These are phyloP conservation scores for Plantago coronopus DNA, from an alignment of 305 asterid genomes.

Conservation along the genomic window DNA sequence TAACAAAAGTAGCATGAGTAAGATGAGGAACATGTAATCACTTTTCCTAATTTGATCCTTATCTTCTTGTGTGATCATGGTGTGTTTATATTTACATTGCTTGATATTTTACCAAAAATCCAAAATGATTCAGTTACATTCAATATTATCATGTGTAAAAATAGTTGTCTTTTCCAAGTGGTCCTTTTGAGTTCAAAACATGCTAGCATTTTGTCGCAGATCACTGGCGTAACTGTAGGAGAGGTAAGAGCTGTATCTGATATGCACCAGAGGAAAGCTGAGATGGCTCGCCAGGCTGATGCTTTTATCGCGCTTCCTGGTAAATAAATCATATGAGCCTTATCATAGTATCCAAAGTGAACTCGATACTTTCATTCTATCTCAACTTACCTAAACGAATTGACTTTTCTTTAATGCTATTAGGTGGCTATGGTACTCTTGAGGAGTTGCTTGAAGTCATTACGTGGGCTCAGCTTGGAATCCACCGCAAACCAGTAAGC, in stretches of 20 bases:
- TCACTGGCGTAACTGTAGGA: conserved; percentile 78
- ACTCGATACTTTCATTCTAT: no score
- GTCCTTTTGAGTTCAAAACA: conserved; percentile 4
- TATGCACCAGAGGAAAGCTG: conserved; percentile 95
- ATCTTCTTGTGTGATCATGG: no score
- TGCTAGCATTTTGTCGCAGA: conserved; percentile 27
- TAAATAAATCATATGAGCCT: conserved; percentile 15
- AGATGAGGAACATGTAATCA: background rate
- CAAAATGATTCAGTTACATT: no score
- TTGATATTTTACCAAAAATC: no score
- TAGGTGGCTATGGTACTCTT: conserved; percentile 97
- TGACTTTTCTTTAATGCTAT: background rate
- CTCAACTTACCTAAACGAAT: background rate
- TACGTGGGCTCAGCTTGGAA: conserved; percentile 97
- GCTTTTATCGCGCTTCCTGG: conserved; percentile 97
- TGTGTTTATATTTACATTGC: no score
- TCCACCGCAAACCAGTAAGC: conserved; percentile 86
- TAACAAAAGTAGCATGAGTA: background rate
- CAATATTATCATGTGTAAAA: no score
- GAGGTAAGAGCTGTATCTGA: conserved; percentile 77
- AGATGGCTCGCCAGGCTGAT: conserved; percentile 94
- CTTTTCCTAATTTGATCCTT: background rate
- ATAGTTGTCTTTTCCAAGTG: no score
- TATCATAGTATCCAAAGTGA: background rate
- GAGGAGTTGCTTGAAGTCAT: conserved; percentile 93